Evolutionary conservation across 2,329 filamentous ascomycete species (phyloP), one percentile per base, ranked within the genome.

Genomic region (Coleophoma eucalyptorum): DNA sequence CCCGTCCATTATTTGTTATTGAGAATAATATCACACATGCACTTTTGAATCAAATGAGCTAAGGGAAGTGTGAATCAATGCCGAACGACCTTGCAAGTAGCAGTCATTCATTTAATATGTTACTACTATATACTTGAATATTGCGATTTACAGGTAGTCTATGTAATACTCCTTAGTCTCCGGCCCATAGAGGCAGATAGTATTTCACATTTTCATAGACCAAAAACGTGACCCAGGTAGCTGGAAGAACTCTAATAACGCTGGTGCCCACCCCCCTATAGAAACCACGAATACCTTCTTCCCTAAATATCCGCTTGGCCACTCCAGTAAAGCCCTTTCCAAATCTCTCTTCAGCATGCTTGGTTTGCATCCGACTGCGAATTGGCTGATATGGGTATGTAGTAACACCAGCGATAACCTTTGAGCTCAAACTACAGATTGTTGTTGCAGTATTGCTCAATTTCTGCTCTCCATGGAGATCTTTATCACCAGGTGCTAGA

Each of bases 311-410:
- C 70, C 87, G 84, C 52, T 65, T 67, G 50, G 87, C 76, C 11
- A 93, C 90, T 60, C 91, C 92, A 46, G 72, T 63, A 41, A 85
- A 74, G 5, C 90, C 84, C 42, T 83, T 82, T 1, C 81, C 86
- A 65, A 95, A 97, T 43, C 79, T 75, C 58, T 80, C 75, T 43
- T 88, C 85, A 3, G 90, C 89, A 67, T 94, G 80, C 68, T 96
- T 95, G 51, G 89, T 92, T 73, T 99, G 94, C 68, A 99, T 72
- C 42, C 94, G 79, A 57, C 90, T 90, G 54, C 94, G 78, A 46
- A 99, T 80, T 26, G 97, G 91, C 71, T 97, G 94, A 67, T 97
- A 96, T 1, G 94, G 94, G 66, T 97, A 99, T 7, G 93, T 97
- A 48, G 86, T 83, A 21, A 85, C 86, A n/a, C 91, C 91, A 1